phyloP scores from a whole-genome alignment of 108 stramenopile genomes.

The Nitzschia inconspicua region DNA sequence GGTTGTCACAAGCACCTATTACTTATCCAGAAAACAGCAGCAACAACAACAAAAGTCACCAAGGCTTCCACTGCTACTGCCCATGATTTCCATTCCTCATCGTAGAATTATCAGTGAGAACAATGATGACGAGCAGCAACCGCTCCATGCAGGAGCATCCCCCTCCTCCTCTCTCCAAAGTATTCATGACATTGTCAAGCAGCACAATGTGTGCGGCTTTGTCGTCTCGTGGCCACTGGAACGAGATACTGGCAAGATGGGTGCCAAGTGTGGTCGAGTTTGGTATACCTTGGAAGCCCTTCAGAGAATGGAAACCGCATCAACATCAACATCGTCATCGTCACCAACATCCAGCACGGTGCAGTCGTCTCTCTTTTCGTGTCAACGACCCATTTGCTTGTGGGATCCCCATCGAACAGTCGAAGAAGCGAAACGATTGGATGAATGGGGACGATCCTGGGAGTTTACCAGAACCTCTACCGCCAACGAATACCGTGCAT shows the following conservation, averaged over 20 bases:
- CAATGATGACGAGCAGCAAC: too few species aligned
- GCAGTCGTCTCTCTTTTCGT: too few species aligned
- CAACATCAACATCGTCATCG: not conserved
- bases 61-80: slow-evolving; percentile 9
- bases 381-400: slow-evolving; percentile 21
- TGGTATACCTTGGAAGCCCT: slow-evolving; percentile 22
- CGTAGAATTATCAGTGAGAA: too few species aligned
- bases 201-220: slow-evolving; percentile 30
- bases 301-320: not conserved
- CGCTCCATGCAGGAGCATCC: too few species aligned
- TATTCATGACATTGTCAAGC: slow-evolving; percentile 10
- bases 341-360: not conserved
- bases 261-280: slow-evolving; percentile 26
- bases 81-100: too few species aligned
- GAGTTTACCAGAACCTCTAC: slow-evolving; percentile 3
- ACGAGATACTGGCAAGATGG: slow-evolving; percentile 24
- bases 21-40: not conserved
- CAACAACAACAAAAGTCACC: not conserved
- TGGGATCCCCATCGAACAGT: slow-evolving; percentile 8
- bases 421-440: slow-evolving; percentile 6
- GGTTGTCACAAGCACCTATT: not conserved
- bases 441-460: slow-evolving; percentile 23
- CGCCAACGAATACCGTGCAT: slow-evolving; percentile 2
- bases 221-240: slow-evolving; percentile 38
- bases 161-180: too few species aligned